phyloP scores from a whole-genome alignment of 2,329 filamentous ascomycete genomes.

The Berkeleyomyces rouxiae region DNA sequence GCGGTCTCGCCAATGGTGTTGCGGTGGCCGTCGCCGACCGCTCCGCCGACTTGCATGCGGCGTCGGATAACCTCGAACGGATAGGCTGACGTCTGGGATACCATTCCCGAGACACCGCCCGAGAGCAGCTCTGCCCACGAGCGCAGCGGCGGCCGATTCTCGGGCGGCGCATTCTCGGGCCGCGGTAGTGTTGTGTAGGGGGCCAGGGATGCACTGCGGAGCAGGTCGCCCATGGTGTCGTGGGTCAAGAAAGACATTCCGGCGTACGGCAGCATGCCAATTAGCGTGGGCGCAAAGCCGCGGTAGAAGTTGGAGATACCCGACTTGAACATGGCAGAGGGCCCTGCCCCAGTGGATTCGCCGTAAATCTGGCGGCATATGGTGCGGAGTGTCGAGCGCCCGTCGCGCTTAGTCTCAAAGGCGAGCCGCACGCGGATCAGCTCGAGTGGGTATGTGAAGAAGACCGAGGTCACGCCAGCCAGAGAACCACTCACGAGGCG shows the following conservation, averaged over 20 bases:
- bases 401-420: slow-evolving; percentile 72
- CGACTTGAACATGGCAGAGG: slow-evolving; percentile 26
- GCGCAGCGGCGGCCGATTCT: slow-evolving; percentile 53
- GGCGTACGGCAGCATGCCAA: slow-evolving; percentile 94
- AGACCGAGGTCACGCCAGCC: slow-evolving; percentile 78
- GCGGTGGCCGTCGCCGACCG: slow-evolving; percentile 75
- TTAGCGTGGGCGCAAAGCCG: slow-evolving; percentile 74
- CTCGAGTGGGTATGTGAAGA: slow-evolving; percentile 91
- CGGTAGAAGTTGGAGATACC: slow-evolving; percentile 87
- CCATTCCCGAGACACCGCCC: slow-evolving; percentile 71
- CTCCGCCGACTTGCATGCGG: slow-evolving; percentile 91
- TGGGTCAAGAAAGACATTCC: slow-evolving; percentile 92
- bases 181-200: slow-evolving; percentile 59
- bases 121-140: slow-evolving; percentile 76
- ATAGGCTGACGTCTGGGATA: slow-evolving; percentile 85
- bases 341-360: slow-evolving; percentile 40
- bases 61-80: slow-evolving; percentile 83
- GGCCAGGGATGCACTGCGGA: slow-evolving; percentile 52
- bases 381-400: slow-evolving; percentile 50
- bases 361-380: slow-evolving; percentile 80
- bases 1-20: slow-evolving; percentile 67
- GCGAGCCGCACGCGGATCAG: slow-evolving; percentile 82
- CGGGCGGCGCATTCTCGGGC: slow-evolving; percentile 32
- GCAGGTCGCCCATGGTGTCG: slow-evolving; percentile 71
- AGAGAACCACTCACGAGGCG: slow-evolving; percentile 58